Conservation (phyloP, 306 rosid genomes). For the Arachis hypogaea region DNA sequence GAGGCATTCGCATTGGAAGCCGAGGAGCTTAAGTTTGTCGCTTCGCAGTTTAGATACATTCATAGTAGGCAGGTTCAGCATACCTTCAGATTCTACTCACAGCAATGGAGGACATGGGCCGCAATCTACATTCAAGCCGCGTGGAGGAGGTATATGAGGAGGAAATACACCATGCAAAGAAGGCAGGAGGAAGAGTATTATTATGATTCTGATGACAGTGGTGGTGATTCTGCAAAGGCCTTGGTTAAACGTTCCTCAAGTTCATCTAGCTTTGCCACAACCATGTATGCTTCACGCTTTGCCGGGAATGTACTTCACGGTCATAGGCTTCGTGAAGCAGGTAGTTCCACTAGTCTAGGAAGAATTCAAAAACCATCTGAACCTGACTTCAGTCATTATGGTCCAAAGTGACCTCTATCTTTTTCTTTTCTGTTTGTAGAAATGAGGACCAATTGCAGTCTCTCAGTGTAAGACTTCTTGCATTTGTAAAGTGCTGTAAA, state of each 20-base stretch:
- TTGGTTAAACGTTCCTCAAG: constrained; percentile 19
- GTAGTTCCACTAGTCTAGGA: constrained; percentile 39
- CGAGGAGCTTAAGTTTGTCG: constrained; percentile 85
- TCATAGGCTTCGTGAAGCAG: constrained; percentile 53
- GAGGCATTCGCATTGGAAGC: constrained; percentile 95
- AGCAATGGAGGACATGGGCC: constrained; percentile 98
- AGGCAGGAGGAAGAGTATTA: constrained; percentile 55
- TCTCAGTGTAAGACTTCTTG: background rate
- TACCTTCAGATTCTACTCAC: constrained; percentile 89
- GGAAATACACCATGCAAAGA: constrained; percentile 49
- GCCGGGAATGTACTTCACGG: constrained; percentile 77
- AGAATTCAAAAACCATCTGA: constrained; percentile 72
- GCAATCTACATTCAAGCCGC: constrained; percentile 84
- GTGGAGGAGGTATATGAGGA: constrained; percentile 65
- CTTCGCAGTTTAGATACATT: constrained; percentile 82
- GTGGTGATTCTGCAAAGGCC: constrained; percentile 38
- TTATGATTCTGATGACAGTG: constrained; percentile 34
- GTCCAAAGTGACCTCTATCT: constrained; percentile 19
- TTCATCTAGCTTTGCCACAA: constrained; percentile 52
- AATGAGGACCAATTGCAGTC: constrained; percentile 9
- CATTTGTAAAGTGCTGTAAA: constrained; percentile 18
- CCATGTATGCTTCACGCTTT: constrained; percentile 72
- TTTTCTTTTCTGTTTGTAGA: background rate
- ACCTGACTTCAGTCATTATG: constrained; percentile 68
- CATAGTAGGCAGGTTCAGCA: constrained; percentile 90